Evolutionary conservation across 1,139 yeast species (phyloP).

Genomic region (Magnusiomyces ingens): DNA sequence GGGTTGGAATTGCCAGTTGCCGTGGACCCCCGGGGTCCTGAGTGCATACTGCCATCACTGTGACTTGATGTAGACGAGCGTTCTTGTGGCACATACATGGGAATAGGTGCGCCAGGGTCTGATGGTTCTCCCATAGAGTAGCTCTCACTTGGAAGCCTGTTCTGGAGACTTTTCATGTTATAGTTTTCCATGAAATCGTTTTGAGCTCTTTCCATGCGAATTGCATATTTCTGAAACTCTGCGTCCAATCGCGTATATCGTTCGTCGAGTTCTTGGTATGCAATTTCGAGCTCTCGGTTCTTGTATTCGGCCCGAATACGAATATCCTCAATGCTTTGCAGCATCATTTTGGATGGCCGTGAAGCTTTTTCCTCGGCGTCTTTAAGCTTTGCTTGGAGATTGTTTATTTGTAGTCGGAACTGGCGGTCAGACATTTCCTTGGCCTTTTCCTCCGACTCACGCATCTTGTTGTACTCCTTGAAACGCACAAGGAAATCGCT

Average conservation of each 20-base stretch:
- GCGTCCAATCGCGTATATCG: conserved; percentile 6
- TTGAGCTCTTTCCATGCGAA: no score
- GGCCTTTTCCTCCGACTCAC: conserved; percentile 17
- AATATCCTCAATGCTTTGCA: conserved; percentile 19
- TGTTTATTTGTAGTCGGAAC: conserved; percentile 18
- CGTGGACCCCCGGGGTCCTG: no score
- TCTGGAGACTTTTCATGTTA: no score
- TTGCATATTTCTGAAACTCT: no score
- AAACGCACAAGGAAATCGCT: conserved; percentile 6
- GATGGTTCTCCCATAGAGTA: no score
- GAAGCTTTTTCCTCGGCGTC: conserved; percentile 16
- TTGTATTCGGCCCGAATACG: conserved; percentile 20
- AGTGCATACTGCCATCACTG: no score
- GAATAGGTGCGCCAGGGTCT: no score
- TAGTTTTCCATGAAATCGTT: no score
- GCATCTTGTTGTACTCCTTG: conserved; percentile 7
- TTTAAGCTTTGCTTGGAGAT: conserved; percentile 16
- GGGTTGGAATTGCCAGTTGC: no score
- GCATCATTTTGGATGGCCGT: conserved; percentile 13
- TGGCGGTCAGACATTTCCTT: conserved; percentile 15
- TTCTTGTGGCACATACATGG: no score
- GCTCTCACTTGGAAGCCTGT: no score
- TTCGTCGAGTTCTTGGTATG: conserved; percentile 23
- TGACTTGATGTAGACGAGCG: no score
- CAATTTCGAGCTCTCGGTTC: conserved; percentile 20